Evolutionary conservation across 768 basidiomycete species (phyloP), one percentile per base, ranked within the genome.

Genomic region (Gloeophyllum trabeum): DNA sequence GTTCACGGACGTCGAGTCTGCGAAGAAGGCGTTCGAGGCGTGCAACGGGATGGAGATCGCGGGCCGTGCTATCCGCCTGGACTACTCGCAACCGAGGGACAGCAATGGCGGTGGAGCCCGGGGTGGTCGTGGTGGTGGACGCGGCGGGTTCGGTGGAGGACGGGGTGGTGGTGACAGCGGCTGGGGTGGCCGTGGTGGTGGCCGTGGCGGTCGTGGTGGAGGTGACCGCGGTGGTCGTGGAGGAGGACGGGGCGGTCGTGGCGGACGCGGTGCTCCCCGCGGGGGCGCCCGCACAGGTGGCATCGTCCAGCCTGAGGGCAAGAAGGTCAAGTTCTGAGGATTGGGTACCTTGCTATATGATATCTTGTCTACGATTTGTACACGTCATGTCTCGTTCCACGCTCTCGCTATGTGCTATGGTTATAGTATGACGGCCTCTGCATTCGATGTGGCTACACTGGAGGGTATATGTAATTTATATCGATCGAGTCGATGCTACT

Each of bases 81-180:
- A 98, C 63, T 91, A 73, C 64, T 84, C 87, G 19, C 82, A 85
- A 54, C 90, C 89, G 7, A 67, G 87, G 52, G 84, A 88, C 51
- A 59, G 61, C 25, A 64, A 66, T 37, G 77, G 74, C 42, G 75
- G 75, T 10, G 69, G 69, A 3, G 58, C 62, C 13, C 66, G 75
- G 14, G 68, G 70, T 35, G 63, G 69, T 40, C 52, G 70, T 38
- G 52, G 63, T 6, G 52, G 54, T 10, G 54, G 61, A 19, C 46
- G 51, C 4, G 37, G 39, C 21, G 43, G 55, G 5, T 43, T 54
- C 4, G 28, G 46, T 14, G 34, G 46, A 36, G 41, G 44, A 7
- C 43, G 37, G 40, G 30, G 50, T 54, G 59, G 61, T 41, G 59
- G 57, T 24, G 50, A 58, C 36, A 60, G 62, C 19, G 56, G 59